phyloP scores from a whole-genome alignment of 2,329 filamentous ascomycete species.

The Myriosclerotinia scirpicola region DNA sequence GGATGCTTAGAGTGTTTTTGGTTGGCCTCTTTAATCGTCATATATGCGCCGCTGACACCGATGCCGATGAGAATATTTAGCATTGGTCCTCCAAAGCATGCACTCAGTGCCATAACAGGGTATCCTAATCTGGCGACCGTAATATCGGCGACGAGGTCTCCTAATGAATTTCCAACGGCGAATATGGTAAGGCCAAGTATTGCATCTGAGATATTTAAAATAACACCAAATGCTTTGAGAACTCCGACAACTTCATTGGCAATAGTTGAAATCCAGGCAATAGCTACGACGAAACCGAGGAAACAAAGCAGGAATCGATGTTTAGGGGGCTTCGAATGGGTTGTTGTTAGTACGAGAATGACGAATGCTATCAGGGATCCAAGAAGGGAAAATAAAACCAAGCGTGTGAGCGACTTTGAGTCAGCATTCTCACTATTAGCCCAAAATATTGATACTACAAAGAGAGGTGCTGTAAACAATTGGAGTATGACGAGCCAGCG shows the following conservation, averaged over 20 bases:
- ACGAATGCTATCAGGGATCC: conserved; percentile 66
- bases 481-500: conserved; percentile 87
- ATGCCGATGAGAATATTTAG: conserved; percentile 95
- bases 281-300: conserved; percentile 84
- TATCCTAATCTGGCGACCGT: conserved; percentile 92
- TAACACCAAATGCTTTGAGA: conserved; percentile 87
- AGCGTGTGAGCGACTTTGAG: conserved; percentile 53
- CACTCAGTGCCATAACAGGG: conserved; percentile 91
- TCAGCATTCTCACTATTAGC: conserved; percentile 62
- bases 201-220: conserved; percentile 90
- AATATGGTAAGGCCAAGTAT: conserved; percentile 94
- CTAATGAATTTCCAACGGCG: conserved; percentile 91
- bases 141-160: conserved; percentile 91
- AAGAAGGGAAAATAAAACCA: conserved; percentile 65
- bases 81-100: conserved; percentile 98
- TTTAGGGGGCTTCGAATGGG: conserved; percentile 63
- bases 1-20: conserved; percentile 67
- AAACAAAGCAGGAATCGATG: conserved; percentile 82
- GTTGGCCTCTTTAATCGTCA: conserved; percentile 72
- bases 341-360: conserved; percentile 67
- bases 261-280: conserved; percentile 95
- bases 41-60: conserved; percentile 85
- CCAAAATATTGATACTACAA: conserved; percentile 76
- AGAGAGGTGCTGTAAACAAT: conserved; percentile 81
- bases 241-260: conserved; percentile 94